phyloP scores from a whole-genome alignment of 148 eudicot species.

The Gaultheria prostrata region DNA sequence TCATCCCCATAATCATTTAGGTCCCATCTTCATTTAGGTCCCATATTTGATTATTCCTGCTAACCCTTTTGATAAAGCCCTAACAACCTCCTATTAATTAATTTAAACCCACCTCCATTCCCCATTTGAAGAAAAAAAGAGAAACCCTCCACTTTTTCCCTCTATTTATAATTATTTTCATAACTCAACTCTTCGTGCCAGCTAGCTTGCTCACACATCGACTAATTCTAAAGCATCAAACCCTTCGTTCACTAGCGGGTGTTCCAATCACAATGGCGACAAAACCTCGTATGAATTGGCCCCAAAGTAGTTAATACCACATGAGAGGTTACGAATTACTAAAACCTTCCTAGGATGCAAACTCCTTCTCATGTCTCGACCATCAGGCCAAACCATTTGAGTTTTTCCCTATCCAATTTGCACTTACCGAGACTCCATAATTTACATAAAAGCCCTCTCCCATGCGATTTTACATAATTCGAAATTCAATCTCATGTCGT shows the following conservation, averaged over 20 bases:
- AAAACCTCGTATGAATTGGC: too few species aligned
- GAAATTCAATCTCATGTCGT: not conserved
- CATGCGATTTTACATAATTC: not conserved
- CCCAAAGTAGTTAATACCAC: too few species aligned
- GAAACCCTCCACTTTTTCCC: not conserved
- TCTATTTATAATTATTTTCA: not conserved
- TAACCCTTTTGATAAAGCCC: slow-evolving; percentile 38
- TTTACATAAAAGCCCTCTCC: not conserved
- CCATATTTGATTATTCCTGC: slow-evolving; percentile 27
- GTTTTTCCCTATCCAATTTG: too few species aligned
- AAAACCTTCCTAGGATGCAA: too few species aligned
- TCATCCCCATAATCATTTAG: slow-evolving; percentile 25
- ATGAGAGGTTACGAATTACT: too few species aligned
- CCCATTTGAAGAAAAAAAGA: not conserved
- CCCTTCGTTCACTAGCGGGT: too few species aligned
- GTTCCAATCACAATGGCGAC: too few species aligned
- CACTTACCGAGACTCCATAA: not conserved
- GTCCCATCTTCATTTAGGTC: slow-evolving; percentile 28
- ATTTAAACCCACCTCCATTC: slow-evolving; percentile 1
- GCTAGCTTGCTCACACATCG: not conserved
- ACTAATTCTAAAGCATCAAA: not conserved
- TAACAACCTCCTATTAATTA: slow-evolving; percentile 20
- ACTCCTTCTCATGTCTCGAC: too few species aligned
- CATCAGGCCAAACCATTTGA: too few species aligned
- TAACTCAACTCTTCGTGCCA: not conserved